Conservation (phyloP, 2,329 filamentous ascomycete genomes). For the Sporothrix dimorphospora region DNA sequence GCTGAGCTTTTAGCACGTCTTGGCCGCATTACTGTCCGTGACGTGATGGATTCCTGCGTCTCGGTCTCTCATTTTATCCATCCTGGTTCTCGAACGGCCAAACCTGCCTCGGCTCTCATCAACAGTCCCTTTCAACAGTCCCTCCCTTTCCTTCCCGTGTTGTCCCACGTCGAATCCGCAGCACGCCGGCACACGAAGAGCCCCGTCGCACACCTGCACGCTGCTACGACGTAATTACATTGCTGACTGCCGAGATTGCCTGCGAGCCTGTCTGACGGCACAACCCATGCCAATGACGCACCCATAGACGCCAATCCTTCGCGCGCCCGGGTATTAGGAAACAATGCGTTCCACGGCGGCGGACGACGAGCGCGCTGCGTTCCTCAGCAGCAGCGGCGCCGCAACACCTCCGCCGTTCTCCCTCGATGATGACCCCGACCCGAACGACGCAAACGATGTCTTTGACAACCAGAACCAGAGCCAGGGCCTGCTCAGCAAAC, state of each 20-base stretch:
- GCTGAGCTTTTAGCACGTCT: too few relatives aligned
- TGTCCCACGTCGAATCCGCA: not conserved
- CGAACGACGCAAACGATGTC: not conserved
- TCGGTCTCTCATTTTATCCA: too few relatives aligned
- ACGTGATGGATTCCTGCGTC: too few relatives aligned
- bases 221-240: too few relatives aligned
- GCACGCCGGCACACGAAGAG: not conserved
- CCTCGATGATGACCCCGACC: slow-evolving; percentile 16
- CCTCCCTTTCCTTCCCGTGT: not conserved
- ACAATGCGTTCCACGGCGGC: slow-evolving; percentile 20
- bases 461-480: not conserved
- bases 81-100: not conserved
- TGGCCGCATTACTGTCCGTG: too few relatives aligned
- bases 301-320: not conserved
- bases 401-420: slow-evolving; percentile 12
- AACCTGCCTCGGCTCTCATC: not conserved
- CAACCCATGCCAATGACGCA: not conserved
- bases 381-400: not conserved
- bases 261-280: not conserved
- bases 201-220: too few relatives aligned
- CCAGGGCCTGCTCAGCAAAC: slow-evolving; percentile 1
- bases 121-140: not conserved
- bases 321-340: too few relatives aligned
- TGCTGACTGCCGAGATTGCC: not conserved
- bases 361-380: slow-evolving; percentile 25